Evolutionary conservation across 352 stramenopile genomes (phyloP).

Genomic region (Phytopythium sindhum): DNA sequence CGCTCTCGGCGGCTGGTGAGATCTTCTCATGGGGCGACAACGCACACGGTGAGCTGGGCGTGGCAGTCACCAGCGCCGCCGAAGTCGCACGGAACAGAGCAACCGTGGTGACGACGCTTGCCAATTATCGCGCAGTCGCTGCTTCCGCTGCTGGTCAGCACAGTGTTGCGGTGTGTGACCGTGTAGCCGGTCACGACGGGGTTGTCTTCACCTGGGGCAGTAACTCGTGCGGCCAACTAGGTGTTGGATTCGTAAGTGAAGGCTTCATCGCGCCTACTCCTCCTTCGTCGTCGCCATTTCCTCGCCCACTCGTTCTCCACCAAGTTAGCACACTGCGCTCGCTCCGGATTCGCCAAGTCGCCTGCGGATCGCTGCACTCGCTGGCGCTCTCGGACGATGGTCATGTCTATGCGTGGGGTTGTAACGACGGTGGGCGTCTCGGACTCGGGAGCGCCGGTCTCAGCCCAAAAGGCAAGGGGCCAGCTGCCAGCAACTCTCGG

Average conservation of each 20-base stretch:
- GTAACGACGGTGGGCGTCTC: slow-evolving; percentile 84
- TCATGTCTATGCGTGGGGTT: slow-evolving; percentile 92
- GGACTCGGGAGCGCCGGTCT: slow-evolving; percentile 13
- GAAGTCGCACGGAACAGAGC: slow-evolving; percentile 52
- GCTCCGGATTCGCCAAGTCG: slow-evolving; percentile 69
- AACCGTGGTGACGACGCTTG: slow-evolving; percentile 43
- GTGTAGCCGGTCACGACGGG: slow-evolving; percentile 57
- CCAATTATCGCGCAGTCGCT: slow-evolving; percentile 53
- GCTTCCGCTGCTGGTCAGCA: slow-evolving; percentile 63
- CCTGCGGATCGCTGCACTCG: slow-evolving; percentile 90
- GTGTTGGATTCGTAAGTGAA: slow-evolving; percentile 10
- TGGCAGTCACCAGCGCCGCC: slow-evolving; percentile 35
- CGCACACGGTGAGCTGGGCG: slow-evolving; percentile 83
- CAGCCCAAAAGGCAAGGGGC: background rate
- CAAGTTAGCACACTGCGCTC: slow-evolving; percentile 46
- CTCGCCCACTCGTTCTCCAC: slow-evolving; percentile 53
- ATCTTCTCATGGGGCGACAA: slow-evolving; percentile 96
- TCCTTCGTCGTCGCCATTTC: slow-evolving; percentile 28
- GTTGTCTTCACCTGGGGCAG: slow-evolving; percentile 76
- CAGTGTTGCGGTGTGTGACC: slow-evolving; percentile 61
- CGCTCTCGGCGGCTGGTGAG: slow-evolving; percentile 73
- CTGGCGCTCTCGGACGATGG: slow-evolving; percentile 84
- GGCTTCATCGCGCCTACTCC: slow-evolving; percentile 2
- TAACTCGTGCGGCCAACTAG: slow-evolving; percentile 71
- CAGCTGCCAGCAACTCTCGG: background rate